Base-by-base conservation (phyloP, 345 rosid species). In the Lumnitzera racemosa region DNA sequence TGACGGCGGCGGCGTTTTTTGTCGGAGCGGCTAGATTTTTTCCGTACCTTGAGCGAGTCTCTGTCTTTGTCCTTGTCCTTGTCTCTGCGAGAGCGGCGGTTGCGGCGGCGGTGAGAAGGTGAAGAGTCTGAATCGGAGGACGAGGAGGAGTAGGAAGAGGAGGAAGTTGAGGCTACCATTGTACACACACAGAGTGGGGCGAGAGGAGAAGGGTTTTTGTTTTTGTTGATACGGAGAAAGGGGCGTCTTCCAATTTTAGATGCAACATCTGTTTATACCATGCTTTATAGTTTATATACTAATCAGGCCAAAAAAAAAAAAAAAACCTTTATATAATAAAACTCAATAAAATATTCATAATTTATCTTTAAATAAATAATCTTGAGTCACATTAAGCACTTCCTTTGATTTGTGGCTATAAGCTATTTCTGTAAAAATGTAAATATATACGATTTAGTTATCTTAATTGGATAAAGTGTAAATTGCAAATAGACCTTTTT, bases 111-210 rank as follows among this genome's bases (percentile, higher is more conserved):
- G 56, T 61, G 72, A 24, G 86, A 71, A 46, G 81, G 67, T 4
- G 92, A 78, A 0, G 89, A 80, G 46, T 83, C 79, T 12, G 84
- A 81, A 59, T 62, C 55, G 4, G 76, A 80, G 15, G 80, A 73
- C 49, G 78, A 73, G 15, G 90, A 74, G 13, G 79, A 62, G 20
- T 76, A 67, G 43, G 76, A 58, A 5, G 73, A 67, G 5, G 80
- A 69, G 20, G 89, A 76, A 61, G 91, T 80, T 10, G 90, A 80
- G 63, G 83, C 88, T 74, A 87, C 90, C 98, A 91, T 91, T 47
- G 66, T n/a, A 49, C 47, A 49, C 20, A 20, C 20, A 20, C 20
- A 20, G 20, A 20, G 20, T 20, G 20, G 57, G 43, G 14, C 16
- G 27, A 47, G 59, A 46, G 47, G 59, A 29, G 16, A 15, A 56